Conservation (phyloP, 805 yeast genomes). For the Saccharomycopsis fibuligera region DNA sequence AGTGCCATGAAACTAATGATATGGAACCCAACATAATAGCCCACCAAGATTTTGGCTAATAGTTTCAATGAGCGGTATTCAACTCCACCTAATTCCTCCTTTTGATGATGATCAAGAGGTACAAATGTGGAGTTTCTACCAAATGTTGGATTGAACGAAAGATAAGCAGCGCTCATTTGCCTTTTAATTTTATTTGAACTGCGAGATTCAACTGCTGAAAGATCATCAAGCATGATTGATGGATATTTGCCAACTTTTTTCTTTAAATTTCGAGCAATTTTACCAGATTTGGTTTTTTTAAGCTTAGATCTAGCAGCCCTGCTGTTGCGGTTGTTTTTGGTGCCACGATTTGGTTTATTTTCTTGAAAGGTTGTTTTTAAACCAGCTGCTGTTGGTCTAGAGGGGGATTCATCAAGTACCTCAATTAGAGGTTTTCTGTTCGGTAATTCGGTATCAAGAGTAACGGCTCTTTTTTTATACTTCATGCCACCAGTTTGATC, state of each 20-base stretch:
- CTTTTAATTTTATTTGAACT: not conserved
- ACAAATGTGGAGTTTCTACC: slow-evolving; percentile 93
- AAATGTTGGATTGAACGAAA: slow-evolving; percentile 86
- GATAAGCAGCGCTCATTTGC: slow-evolving; percentile 51
- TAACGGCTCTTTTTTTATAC: slow-evolving; percentile 40
- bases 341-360: slow-evolving; percentile 10
- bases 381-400: not conserved
- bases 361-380: slow-evolving; percentile 10
- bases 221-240: slow-evolving; percentile 20
- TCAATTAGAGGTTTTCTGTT: slow-evolving; percentile 23
- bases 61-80: slow-evolving; percentile 87
- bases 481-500: slow-evolving; percentile 34
- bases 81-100: slow-evolving; percentile 94
- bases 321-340: not conserved
- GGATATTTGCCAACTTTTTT: slow-evolving; percentile 18
- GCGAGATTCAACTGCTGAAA: slow-evolving; percentile 9
- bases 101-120: slow-evolving; percentile 72
- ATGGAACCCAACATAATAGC: slow-evolving; percentile 75
- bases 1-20: slow-evolving; percentile 45
- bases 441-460: slow-evolving; percentile 34
- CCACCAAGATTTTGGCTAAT: slow-evolving; percentile 54
- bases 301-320: not conserved
- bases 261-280: not conserved
- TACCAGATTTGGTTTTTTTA: not conserved
- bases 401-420: slow-evolving; percentile 23